Percentiles rank a stretch among this genome's conserved stretches.
These are phyloP conservation scores for Xylaria venustula DNA, from an alignment of 495 filamentous ascomycete species.

Conservation along the genomic window DNA sequence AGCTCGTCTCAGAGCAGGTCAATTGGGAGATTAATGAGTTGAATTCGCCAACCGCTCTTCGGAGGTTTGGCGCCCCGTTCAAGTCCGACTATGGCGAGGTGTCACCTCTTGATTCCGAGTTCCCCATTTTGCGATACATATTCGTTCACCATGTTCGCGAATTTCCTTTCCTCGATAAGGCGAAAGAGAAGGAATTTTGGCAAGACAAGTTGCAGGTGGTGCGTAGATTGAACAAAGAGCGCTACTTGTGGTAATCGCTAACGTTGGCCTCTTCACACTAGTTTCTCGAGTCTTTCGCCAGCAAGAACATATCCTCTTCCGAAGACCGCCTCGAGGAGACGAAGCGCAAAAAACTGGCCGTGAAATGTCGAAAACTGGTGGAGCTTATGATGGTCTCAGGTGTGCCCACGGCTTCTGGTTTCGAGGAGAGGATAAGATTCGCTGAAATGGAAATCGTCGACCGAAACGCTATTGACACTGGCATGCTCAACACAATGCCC, in stretches of 20 bases:
- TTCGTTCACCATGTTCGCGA: constrained; percentile 98
- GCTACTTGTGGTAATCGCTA: constrained; percentile 14
- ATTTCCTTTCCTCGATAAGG: constrained; percentile 94
- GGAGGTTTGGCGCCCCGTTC: constrained; percentile 94
- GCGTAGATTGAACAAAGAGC: constrained; percentile 34
- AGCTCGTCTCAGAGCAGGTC: constrained; percentile 87
- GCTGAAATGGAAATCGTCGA: constrained; percentile 96
- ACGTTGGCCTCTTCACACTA: constrained; percentile 31
- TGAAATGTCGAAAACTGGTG: constrained; percentile 91
- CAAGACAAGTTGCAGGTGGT: constrained; percentile 97
- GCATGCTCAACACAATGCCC: constrained; percentile 78
- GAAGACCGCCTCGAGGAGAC: constrained; percentile 96
- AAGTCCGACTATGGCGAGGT: constrained; percentile 89
- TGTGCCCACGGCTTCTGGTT: constrained; percentile 91
- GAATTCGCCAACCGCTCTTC: constrained; percentile 89
- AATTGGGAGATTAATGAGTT: constrained; percentile 86
- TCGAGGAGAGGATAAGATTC: constrained; percentile 94
- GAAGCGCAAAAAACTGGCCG: constrained; percentile 85
- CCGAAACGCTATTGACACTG: constrained; percentile 84
- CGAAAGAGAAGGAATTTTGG: constrained; percentile 98
- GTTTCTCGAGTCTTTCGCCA: constrained; percentile 98
- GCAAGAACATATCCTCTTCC: constrained; percentile 93
- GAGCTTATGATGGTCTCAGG: constrained; percentile 99
- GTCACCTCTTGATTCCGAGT: constrained; percentile 86
- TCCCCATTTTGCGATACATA: constrained; percentile 92